phyloP scores from a whole-genome alignment of 306 rosid genomes.

The Cercis canadensis region DNA sequence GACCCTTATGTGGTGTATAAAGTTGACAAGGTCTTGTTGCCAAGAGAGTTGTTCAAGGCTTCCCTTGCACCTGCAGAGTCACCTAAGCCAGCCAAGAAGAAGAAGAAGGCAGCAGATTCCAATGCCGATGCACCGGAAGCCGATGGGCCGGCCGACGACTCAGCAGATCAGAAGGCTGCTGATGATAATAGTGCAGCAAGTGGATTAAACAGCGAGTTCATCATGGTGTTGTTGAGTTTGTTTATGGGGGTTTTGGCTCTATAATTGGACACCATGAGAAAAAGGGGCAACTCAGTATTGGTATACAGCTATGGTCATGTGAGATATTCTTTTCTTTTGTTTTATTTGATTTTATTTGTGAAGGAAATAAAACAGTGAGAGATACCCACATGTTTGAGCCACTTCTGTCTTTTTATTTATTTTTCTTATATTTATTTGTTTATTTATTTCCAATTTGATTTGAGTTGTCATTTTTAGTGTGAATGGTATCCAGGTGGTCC shows the following conservation, averaged over 20 bases:
- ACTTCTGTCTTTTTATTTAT: constrained; percentile 4
- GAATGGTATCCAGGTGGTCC: constrained; percentile 43
- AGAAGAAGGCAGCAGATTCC: constrained; percentile 22
- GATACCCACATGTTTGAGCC: constrained; percentile 40
- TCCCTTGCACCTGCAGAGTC: constrained; percentile 39
- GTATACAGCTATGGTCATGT: constrained; percentile 30
- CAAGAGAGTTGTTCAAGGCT: constrained; percentile 71
- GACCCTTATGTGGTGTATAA: constrained; percentile 82
- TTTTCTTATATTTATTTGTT: constrained; percentile 27
- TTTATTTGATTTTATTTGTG: constrained; percentile 35
- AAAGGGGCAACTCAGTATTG: constrained; percentile 11
- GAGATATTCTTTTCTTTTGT: constrained; percentile 39
- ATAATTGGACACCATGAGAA: constrained; percentile 36
- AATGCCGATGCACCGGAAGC: constrained; percentile 9
- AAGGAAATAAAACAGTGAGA: constrained; percentile 34
- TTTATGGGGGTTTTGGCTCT: constrained; percentile 53
- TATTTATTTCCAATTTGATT: constrained; percentile 23
- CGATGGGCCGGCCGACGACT: constrained; percentile 16
- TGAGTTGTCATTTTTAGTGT: constrained; percentile 33
- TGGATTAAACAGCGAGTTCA: constrained; percentile 47
- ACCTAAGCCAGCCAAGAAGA: constrained; percentile 24
- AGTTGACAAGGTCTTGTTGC: constrained; percentile 74
- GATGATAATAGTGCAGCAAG: constrained; percentile 46
- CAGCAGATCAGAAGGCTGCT: constrained; percentile 64
- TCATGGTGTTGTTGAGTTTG: constrained; percentile 53